phyloP scores from a whole-genome alignment of 371 early-diverging fungal genomes.

The Apophysomyces elegans region DNA sequence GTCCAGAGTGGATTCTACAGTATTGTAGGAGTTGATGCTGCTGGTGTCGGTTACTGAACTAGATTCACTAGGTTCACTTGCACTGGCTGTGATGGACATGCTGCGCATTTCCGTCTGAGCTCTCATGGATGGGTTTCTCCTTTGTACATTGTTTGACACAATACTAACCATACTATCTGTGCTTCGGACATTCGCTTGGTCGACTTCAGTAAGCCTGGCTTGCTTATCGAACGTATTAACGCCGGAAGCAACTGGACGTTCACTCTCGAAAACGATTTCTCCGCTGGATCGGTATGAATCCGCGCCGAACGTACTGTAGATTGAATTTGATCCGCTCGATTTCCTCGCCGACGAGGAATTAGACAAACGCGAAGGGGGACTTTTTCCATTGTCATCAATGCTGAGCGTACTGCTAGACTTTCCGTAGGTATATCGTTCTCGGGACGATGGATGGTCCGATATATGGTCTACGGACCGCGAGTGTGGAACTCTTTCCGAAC shows the following conservation, averaged over 20 bases:
- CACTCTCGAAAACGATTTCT: not conserved
- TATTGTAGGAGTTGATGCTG: slow-evolving; percentile 5
- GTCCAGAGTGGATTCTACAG: slow-evolving; percentile 1
- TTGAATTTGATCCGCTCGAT: slow-evolving; percentile 38
- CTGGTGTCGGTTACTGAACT: slow-evolving; percentile 3
- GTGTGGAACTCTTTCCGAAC: not conserved
- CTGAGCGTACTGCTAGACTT: not conserved
- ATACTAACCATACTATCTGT: not conserved
- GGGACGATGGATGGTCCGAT: not conserved
- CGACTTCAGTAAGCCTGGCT: not conserved
- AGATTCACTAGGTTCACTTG: slow-evolving; percentile 7
- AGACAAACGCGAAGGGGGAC: slow-evolving; percentile 27
- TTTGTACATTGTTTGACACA: slow-evolving; percentile 26
- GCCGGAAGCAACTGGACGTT: not conserved
- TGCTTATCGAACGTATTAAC: not conserved
- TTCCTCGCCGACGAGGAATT: slow-evolving; percentile 33
- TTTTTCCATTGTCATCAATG: slow-evolving; percentile 7
- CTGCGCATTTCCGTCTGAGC: not conserved
- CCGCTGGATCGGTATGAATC: slow-evolving; percentile 22
- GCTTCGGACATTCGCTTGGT: not conserved
- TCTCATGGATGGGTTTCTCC: slow-evolving; percentile 9
- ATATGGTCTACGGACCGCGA: not conserved
- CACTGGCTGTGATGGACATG: not conserved
- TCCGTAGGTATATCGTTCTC: not conserved
- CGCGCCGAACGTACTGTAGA: slow-evolving; percentile 45